phyloP scores from a whole-genome alignment of 2,329 filamentous ascomycete species.

The Microascus cirrosus region DNA sequence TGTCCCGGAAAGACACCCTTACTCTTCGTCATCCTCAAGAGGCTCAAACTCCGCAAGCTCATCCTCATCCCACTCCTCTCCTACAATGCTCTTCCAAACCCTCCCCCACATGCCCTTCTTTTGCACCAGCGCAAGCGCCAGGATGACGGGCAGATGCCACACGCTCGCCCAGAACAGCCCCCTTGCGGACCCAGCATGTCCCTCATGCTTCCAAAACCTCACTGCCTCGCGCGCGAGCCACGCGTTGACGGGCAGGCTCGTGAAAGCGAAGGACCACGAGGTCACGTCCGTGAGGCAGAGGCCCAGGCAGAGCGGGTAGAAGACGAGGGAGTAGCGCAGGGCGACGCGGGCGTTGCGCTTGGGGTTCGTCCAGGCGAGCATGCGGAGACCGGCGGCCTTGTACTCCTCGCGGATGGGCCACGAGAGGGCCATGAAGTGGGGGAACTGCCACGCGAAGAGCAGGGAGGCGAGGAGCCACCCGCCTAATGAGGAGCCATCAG shows the following conservation, averaged over 20 bases:
- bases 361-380: constrained; percentile 82
- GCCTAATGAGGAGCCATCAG: constrained; percentile 52
- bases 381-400: constrained; percentile 53
- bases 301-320: constrained; percentile 75
- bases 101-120: constrained; percentile 89
- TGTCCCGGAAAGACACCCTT: neutral
- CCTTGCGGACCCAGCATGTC: constrained; percentile 68
- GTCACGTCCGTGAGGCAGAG: constrained; percentile 74
- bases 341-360: constrained; percentile 78
- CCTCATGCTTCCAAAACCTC: constrained; percentile 68
- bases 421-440: constrained; percentile 91
- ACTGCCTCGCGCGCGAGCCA: constrained; percentile 79
- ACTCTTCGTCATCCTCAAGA: neutral
- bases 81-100: constrained; percentile 60
- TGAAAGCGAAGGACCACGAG: constrained; percentile 72
- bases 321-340: constrained; percentile 72
- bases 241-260: constrained; percentile 69
- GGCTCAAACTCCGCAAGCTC: constrained; percentile 29
- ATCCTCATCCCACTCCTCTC: constrained; percentile 49
- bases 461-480: constrained; percentile 82
- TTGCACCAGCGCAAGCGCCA: constrained; percentile 82
- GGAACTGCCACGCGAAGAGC: constrained; percentile 94
- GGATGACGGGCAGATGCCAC: constrained; percentile 83
- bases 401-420: constrained; percentile 89
- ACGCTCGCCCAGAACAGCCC: constrained; percentile 95